A percentile compares a stretch with the other conserved stretches of the same genome.
Evolutionary conservation across 805 yeast species (phyloP).

Genomic region (Myxozyma sirexii): DNA sequence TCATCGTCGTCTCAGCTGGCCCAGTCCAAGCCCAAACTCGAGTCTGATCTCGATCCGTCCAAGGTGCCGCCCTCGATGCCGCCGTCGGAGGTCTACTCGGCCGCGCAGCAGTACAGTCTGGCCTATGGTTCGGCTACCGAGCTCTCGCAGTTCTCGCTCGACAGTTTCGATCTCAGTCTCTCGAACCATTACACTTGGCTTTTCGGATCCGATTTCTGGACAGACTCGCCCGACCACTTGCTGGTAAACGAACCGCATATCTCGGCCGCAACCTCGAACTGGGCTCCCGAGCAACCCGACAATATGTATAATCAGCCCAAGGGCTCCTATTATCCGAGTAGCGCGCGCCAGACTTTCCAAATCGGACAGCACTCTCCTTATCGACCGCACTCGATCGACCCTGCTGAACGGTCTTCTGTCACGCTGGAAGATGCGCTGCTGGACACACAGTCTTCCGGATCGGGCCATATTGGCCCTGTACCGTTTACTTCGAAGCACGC

Average conservation of each 20-base stretch:
- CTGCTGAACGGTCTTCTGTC: constrained; percentile 6
- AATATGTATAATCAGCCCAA: background rate
- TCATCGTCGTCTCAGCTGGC: background rate
- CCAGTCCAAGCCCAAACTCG: background rate
- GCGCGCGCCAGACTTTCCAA: background rate
- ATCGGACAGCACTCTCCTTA: background rate
- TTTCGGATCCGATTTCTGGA: constrained; percentile 37
- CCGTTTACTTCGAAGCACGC: constrained; percentile 12
- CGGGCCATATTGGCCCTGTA: constrained; percentile 9
- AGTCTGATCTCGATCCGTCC: background rate
- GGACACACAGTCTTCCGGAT: background rate
- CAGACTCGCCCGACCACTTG: constrained; percentile 20
- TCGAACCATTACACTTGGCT: constrained; percentile 40
- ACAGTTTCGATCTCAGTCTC: constrained; percentile 32
- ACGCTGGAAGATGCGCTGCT: constrained; percentile 8
- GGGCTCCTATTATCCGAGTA: background rate
- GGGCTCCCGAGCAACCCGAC: background rate
- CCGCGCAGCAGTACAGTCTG: constrained; percentile 12
- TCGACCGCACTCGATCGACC: background rate
- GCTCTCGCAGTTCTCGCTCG: constrained; percentile 29
- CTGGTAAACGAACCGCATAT: background rate
- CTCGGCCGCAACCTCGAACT: background rate
- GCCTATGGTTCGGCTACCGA: constrained; percentile 12
- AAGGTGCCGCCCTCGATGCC: background rate
- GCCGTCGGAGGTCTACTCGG: background rate